Base-by-base conservation (phyloP, 441 rosid genomes). In the Euphorbia schlechtendalii region DNA sequence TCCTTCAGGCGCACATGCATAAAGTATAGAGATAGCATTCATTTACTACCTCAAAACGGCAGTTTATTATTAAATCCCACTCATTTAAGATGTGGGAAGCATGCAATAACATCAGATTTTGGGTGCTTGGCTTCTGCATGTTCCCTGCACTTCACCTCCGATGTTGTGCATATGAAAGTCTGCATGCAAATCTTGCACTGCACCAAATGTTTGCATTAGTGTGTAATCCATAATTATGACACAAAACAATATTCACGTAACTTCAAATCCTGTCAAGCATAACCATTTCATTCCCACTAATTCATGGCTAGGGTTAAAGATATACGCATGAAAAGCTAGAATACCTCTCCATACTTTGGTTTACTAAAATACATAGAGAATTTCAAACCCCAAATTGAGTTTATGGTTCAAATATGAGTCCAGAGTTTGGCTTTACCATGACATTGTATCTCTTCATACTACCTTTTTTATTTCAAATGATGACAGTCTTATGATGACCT, bases 131-230 rank as follows among this genome's bases (percentile, higher is more conserved):
- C 87, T 55, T 83, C 87, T 0, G 83, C 83, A 60, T 80, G 87
- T 25, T 80, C 83, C 76, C 59, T 75, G 71, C 87, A 83, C 56
- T 80, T 83, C 69, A 80, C 87, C 69, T 83, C 84, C 34, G 87
- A 63, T 6, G 84, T 83, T 51, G 87, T 83, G 76, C 84, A 83
- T 59, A 83, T 77, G 66, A 83, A 83, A 43, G 87, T 78, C 75
- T 83, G 84, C 83, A 80, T 80, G 71, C 84, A 83, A 9, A 83
- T 81, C 77, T 80, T 83, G 78, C 84, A 83, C 81, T 83, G 79
- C 78, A 62, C 38, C 20, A 22, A 62, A 55, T 2, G 34, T 32
- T 32, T 32, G 34, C 61, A 65, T 65, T 51, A 55, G 54, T 5
- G 27, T 1, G 41, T 25, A 22, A 38, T 41, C 49, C 52, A 27